Conservation (phyloP, 2,329 filamentous ascomycete species). For the Neoascochyta sp. region DNA sequence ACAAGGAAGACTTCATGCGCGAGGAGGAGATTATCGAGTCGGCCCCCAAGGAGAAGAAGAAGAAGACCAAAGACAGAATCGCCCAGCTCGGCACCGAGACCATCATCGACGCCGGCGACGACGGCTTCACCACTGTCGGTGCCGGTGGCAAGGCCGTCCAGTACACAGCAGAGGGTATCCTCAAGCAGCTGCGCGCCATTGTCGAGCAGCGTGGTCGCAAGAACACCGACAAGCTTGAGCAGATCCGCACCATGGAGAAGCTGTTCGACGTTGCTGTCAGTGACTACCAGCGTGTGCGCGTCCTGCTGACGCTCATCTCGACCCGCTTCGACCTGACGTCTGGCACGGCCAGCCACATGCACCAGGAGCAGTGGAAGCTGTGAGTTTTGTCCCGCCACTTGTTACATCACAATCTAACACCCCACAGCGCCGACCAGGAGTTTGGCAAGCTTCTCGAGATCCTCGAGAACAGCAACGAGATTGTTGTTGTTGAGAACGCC, state of each 20-base stretch:
- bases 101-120: conserved; percentile 62
- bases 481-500: conserved; percentile 83
- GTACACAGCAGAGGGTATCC: conserved; percentile 95
- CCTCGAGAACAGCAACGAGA: conserved; percentile 73
- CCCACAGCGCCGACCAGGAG: conserved; percentile 69
- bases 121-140: conserved; percentile 84
- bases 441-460: conserved; percentile 72
- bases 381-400: conserved; percentile 35
- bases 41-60: conserved; percentile 39
- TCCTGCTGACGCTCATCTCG: conserved; percentile 86
- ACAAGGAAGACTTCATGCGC: conserved; percentile 85
- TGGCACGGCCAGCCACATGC: conserved; percentile 77
- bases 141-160: conserved; percentile 83
- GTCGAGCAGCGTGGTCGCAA: conserved; percentile 97
- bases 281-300: conserved; percentile 90
- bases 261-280: conserved; percentile 82
- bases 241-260: conserved; percentile 98
- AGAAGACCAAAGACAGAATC: conserved; percentile 46
- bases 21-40: conserved; percentile 77
- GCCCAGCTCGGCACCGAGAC: conserved; percentile 51
- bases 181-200: conserved; percentile 92
- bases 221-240: conserved; percentile 92
- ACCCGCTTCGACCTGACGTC: conserved; percentile 90
- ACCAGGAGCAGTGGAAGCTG: conserved; percentile 93
- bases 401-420: too few species aligned